Base-by-base conservation (phyloP, 257 asterid genomes). In the Scutellaria baicalensis region DNA sequence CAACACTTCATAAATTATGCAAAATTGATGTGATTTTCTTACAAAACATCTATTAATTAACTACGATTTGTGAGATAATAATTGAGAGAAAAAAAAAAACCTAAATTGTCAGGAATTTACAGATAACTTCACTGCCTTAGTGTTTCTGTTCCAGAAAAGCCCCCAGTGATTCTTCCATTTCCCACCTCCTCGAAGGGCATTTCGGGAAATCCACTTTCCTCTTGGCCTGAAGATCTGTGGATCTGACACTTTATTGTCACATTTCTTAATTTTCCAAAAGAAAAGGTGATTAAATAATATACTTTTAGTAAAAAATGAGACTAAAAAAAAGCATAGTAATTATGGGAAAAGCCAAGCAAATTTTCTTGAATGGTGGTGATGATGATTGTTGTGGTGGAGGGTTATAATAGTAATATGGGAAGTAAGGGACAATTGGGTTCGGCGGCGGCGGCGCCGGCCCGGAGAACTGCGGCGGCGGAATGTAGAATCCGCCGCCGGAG, bases 381-480 rank as follows among this genome's bases (percentile, higher is more conserved):
- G 80, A 68, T 4, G 77, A 68, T 11, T 83, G 64, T 1, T 31
- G 71, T 8, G 86, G 87, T 11, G 97, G 94, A 4, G 98, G 93
- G 65, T 12, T 77, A 55, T 85, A 68, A 45, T 66, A 92, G 81
- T 88, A 93, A 60, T 36, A 93, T 0, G 98, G 98, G 20, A 90
- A 93, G 70, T 93, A 93, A 6, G 97, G 95, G 65, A 90, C 94
- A 57, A 89, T 84, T 14, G 96, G 97, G 73, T 89, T 93, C 11
- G 98, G 98, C 6, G 98, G 97, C 51, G 98, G 96, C 10, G 96
- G 94, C 55, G 94, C 42, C 0, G 88, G 91, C 3, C 97, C 98
- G 10, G 85, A 10, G 23, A 83, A 71, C 74, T 9, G 70, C 55
- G 83, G 92, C 14, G 92, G 95, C 13, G 85, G 82, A 5, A 59